Evolutionary conservation across 2,329 filamentous ascomycete genomes (phyloP), one percentile per base, ranked within the genome.

Genomic region (Penicillium paneum): DNA sequence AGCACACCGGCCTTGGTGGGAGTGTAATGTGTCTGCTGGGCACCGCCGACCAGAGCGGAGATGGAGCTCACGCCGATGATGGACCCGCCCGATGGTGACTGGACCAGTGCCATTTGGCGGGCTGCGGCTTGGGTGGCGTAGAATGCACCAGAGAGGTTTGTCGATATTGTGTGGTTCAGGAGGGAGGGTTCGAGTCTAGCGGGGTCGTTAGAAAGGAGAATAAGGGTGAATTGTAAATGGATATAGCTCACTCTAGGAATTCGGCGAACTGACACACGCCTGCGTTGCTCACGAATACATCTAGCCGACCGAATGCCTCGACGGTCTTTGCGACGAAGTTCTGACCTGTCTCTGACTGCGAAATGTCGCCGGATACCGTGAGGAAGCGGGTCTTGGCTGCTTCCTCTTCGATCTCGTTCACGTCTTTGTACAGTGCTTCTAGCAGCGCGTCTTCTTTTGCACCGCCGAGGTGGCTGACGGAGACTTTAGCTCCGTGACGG

Each of bases 91-190:
- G 83, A 73, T 0, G 86, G 84, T 2, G 79, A 76, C 64, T 89
- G 77, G 0, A 84, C 82, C 82, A 95, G 75, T 0, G 87, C 85
- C 88, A 96, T 94, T 70, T 94, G 90, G 3, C 86, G 83, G 1
- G 90, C 91, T 2, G 90, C 91, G 0, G 91, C 89, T 78, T 96
- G 91, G 21, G 89, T 87, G 34, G 89, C 82, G 76, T 91, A 92
- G 77, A 95, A 96, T n/a, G 91, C 89, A 41, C 91, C 91, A 62
- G 87, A 85, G 61, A 96, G 84, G 74, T 96, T 96, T 46, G 89
- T 93, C 35, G 82, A 78, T 38, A 95, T 78, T 3, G 91, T 95
- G 51, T 80, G 78, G 57, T 82, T 76, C 67, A 91, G 88, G 51
- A 95, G 84, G 53, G 87, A 82, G 1, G 85, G 81, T 10, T 84